Conservation (phyloP, 768 basidiomycete species). For the Favolaschia claudopus region DNA sequence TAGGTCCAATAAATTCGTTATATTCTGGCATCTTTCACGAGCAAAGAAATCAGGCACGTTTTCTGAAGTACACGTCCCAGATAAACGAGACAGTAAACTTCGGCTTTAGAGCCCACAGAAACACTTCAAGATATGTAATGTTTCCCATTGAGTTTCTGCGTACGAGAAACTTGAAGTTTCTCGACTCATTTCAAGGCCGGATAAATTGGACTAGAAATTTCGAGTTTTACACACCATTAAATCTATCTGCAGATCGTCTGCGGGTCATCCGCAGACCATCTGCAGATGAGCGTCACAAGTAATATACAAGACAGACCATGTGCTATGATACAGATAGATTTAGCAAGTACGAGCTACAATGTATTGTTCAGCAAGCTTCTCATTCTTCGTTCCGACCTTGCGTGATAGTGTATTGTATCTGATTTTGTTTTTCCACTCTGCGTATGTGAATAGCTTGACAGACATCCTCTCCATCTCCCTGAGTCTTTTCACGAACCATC, state of each 20-base stretch:
- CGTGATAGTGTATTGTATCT: neutral
- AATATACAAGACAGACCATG: neutral
- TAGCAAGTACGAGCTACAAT: neutral
- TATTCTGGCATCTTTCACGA: too few species aligned
- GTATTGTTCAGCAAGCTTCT: conserved; percentile 2
- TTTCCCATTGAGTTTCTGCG: conserved; percentile 6
- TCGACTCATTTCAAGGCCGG: conserved; percentile 1
- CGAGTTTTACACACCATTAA: neutral
- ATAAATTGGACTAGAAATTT: conserved; percentile 6
- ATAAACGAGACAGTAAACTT: too few species aligned
- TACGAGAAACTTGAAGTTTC: neutral
- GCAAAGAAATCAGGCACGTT: too few species aligned
- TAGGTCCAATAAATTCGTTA: too few species aligned
- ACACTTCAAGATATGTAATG: conserved; percentile 3
- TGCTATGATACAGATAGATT: neutral
- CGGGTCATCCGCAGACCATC: conserved; percentile 5
- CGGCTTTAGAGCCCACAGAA: too few species aligned
- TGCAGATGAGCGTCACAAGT: neutral
- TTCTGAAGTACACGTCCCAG: too few species aligned
- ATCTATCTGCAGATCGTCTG: conserved; percentile 10
- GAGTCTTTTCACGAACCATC: conserved; percentile 17
- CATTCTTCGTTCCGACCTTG: conserved; percentile 1
- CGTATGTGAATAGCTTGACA: neutral
- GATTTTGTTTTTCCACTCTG: conserved; percentile 12
- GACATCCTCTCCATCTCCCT: neutral